A percentile compares a stretch with the other conserved stretches of the same genome.
Conservation (phyloP, 495 filamentous ascomycete species). For the Lophium mytilinum region DNA sequence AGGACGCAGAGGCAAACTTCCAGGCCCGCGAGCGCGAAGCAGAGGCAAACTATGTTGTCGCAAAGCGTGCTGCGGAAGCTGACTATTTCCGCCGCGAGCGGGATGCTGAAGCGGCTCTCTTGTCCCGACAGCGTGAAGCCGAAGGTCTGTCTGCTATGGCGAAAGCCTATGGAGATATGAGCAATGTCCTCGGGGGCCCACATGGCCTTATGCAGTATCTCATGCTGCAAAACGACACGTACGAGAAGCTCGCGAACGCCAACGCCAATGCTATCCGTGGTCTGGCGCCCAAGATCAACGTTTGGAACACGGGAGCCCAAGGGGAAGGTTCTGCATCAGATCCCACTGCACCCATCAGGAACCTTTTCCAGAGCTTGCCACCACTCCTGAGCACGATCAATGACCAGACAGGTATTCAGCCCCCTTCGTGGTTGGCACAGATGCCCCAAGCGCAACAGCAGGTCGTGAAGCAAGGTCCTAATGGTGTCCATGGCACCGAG, state of each 20-base stretch:
- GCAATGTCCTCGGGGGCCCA: conserved; percentile 65
- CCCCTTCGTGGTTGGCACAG: conserved; percentile 60
- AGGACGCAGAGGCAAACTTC: conserved; percentile 24
- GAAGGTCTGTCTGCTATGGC: conserved; percentile 68
- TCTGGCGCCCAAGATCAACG: conserved; percentile 76
- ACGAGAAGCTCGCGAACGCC: conserved; percentile 56
- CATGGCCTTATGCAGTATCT: conserved; percentile 62
- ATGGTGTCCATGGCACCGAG: too few species aligned
- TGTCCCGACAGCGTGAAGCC: conserved; percentile 59
- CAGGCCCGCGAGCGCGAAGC: conserved; percentile 33
- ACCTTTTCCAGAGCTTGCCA: conserved; percentile 67
- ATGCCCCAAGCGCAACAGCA: conserved; percentile 31
- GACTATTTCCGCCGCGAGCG: conserved; percentile 14
- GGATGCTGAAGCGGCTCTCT: conserved; percentile 56
- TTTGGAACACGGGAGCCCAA: conserved; percentile 68
- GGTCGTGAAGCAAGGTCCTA: too few species aligned
- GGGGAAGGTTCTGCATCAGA: conserved; percentile 33
- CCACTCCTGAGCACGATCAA: conserved; percentile 73
- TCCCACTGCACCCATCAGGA: conserved; percentile 43
- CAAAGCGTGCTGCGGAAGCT: conserved; percentile 17
- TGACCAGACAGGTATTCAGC: conserved; percentile 70
- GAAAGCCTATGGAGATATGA: conserved; percentile 61
- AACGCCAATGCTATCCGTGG: conserved; percentile 67
- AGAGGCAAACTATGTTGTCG: conserved; percentile 31
- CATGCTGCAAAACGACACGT: conserved; percentile 65